These are phyloP conservation scores for Blastocystis sp. DNA, from an alignment of 352 stramenopile species.

Conservation along the genomic window DNA sequence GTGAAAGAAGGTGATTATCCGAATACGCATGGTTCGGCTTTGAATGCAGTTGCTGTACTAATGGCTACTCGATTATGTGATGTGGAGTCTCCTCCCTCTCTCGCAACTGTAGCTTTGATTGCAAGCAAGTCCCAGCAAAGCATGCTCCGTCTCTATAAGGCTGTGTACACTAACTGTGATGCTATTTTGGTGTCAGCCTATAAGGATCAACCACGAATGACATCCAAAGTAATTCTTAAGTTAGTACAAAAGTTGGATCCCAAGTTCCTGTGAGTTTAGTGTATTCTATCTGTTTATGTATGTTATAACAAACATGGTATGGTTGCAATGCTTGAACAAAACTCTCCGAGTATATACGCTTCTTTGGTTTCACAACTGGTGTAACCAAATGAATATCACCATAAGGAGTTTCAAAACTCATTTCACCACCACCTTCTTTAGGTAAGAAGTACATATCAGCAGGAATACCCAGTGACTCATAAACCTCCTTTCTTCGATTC, in stretches of 20 bases:
- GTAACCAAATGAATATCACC: constrained; percentile 9
- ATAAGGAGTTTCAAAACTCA: constrained; percentile 39
- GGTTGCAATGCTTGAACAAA: constrained; percentile 8
- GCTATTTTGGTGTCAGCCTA: constrained; percentile 14
- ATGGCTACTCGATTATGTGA: constrained; percentile 46
- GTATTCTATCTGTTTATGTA: background rate
- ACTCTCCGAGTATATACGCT: background rate
- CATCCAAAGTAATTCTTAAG: constrained; percentile 34
- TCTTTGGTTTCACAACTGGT: background rate
- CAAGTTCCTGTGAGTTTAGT: constrained; percentile 54
- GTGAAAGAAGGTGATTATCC: constrained; percentile 48
- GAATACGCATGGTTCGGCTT: background rate
- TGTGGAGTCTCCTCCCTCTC: background rate
- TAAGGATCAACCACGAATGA: constrained; percentile 5
- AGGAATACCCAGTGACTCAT: background rate
- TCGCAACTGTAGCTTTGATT: background rate
- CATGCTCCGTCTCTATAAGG: constrained; percentile 34
- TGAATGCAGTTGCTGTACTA: constrained; percentile 44
- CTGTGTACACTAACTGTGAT: constrained; percentile 56
- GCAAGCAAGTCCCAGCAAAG: constrained; percentile 33
- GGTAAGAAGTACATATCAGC: background rate
- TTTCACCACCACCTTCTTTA: background rate
- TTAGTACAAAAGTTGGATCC: constrained; percentile 51
- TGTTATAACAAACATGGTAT: background rate
- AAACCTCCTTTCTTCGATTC: background rate